These are phyloP conservation scores for Wickerhamomyces sydowiorum DNA, from an alignment of 805 yeast species.

Conservation along the genomic window DNA sequence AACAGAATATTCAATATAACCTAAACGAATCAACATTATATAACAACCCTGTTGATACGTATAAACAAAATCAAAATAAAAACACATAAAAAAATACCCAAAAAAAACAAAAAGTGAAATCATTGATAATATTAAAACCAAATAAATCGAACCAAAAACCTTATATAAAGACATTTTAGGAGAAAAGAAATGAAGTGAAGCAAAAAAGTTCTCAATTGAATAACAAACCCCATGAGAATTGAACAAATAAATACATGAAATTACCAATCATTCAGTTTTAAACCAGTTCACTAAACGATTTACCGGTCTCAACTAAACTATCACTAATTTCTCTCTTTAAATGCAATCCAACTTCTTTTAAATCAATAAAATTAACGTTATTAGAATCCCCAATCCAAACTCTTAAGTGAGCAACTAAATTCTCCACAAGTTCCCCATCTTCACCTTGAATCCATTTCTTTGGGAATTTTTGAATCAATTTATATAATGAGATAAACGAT, in stretches of 20 bases:
- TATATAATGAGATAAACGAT: slow-evolving; percentile 23
- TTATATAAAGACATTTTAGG: too few species aligned
- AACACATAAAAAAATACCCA: too few species aligned
- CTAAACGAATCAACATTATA: too few species aligned
- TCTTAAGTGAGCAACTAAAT: slow-evolving; percentile 19
- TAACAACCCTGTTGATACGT: too few species aligned
- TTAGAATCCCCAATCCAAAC: slow-evolving; percentile 25
- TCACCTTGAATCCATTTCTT: slow-evolving; percentile 15
- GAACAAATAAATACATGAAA: background rate
- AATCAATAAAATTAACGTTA: slow-evolving; percentile 17
- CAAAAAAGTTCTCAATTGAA: too few species aligned
- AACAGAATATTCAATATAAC: too few species aligned
- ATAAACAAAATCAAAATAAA: too few species aligned
- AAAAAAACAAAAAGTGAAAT: too few species aligned
- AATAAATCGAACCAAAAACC: too few species aligned
- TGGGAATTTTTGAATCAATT: slow-evolving; percentile 20
- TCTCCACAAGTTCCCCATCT: slow-evolving; percentile 14
- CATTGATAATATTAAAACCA: too few species aligned
- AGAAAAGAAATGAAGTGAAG: too few species aligned
- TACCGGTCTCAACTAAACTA: slow-evolving; percentile 21
- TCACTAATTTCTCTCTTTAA: slow-evolving; percentile 26
- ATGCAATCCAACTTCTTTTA: slow-evolving; percentile 16
- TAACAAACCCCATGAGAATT: background rate
- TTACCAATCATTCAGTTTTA: background rate
- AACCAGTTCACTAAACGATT: slow-evolving; percentile 16